Conservation (phyloP, 1,284 basidiomycete genomes). For the Trichosporon coremiiforme region DNA sequence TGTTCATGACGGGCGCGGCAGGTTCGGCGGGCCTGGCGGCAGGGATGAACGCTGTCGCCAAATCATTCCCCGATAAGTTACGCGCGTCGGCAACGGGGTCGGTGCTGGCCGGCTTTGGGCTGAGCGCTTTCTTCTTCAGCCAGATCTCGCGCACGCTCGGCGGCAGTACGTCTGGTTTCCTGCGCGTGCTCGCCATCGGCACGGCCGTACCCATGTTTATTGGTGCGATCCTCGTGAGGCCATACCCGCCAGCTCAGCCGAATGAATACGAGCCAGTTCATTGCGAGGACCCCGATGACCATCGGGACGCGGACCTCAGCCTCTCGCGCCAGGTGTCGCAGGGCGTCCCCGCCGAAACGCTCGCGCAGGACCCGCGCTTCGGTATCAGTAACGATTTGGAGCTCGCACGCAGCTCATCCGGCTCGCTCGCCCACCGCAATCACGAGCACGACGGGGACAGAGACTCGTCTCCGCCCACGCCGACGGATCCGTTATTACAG, state of each 20-base stretch:
- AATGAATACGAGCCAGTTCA: conserved; percentile 35
- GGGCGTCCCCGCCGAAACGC: conserved; percentile 8
- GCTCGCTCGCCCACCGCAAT: conserved; percentile 35
- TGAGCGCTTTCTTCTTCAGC: conserved; percentile 79
- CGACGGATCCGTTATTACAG: conserved; percentile 19
- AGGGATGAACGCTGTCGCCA: conserved; percentile 55
- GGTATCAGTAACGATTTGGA: not conserved
- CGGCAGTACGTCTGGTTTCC: conserved; percentile 69
- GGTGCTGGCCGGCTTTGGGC: conserved; percentile 78
- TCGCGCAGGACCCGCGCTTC: not conserved
- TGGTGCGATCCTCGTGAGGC: conserved; percentile 66
- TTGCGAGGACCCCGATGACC: conserved; percentile 32
- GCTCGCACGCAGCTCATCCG: not conserved
- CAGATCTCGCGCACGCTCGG: conserved; percentile 58
- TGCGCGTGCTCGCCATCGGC: conserved; percentile 70
- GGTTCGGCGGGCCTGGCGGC: conserved; percentile 52
- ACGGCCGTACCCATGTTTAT: conserved; percentile 69
- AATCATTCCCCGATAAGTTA: conserved; percentile 53
- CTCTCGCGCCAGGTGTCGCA: conserved; percentile 26
- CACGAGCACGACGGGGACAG: conserved; percentile 50
- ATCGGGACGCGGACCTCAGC: conserved; percentile 23
- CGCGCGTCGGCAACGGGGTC: conserved; percentile 71
- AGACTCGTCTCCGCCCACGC: conserved; percentile 1
- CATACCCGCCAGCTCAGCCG: conserved; percentile 59
- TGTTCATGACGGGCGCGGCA: conserved; percentile 53